phyloP scores from a whole-genome alignment of 192 early-diverging fungal genomes.

The Chytriomyces sp. region DNA sequence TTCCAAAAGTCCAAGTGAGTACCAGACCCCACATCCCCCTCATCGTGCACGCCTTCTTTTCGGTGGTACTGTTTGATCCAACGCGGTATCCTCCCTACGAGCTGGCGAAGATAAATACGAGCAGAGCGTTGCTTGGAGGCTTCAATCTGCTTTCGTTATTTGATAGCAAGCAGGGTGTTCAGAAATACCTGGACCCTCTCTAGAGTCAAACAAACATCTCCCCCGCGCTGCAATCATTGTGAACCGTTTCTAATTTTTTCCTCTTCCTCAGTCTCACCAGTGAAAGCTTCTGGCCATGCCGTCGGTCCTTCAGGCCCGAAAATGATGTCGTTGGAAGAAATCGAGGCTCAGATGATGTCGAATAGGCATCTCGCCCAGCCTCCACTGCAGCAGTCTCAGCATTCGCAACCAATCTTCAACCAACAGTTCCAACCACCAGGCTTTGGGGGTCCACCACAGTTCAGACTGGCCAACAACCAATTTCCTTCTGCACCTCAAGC shows the following conservation, averaged over 20 bases:
- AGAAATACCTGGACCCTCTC: neutral
- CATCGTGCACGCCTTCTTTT: slow-evolving; percentile 16
- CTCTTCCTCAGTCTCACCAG: neutral
- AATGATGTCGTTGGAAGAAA: slow-evolving; percentile 49
- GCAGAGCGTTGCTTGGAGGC: slow-evolving; percentile 35
- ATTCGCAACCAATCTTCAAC: neutral
- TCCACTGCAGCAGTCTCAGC: slow-evolving; percentile 19
- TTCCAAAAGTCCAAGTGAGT: slow-evolving; percentile 25
- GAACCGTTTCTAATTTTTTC: neutral
- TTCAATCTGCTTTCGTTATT: slow-evolving; percentile 6
- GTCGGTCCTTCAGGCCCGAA: slow-evolving; percentile 1
- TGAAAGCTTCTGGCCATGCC: too few relatives aligned
- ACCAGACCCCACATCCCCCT: neutral
- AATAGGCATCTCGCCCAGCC: neutral
- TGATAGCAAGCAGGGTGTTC: slow-evolving; percentile 9
- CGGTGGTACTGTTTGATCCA: slow-evolving; percentile 23
- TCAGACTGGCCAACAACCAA: too few relatives aligned
- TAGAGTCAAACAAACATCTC: neutral
- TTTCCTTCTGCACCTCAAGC: too few relatives aligned
- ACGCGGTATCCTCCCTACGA: neutral
- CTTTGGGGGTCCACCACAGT: too few relatives aligned
- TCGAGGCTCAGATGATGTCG: slow-evolving; percentile 41
- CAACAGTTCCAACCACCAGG: too few relatives aligned
- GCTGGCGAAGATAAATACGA: slow-evolving; percentile 34
- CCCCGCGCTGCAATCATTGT: neutral